Evolutionary conservation across 495 filamentous ascomycete genomes (phyloP).

Genomic region (Podospora conica): DNA sequence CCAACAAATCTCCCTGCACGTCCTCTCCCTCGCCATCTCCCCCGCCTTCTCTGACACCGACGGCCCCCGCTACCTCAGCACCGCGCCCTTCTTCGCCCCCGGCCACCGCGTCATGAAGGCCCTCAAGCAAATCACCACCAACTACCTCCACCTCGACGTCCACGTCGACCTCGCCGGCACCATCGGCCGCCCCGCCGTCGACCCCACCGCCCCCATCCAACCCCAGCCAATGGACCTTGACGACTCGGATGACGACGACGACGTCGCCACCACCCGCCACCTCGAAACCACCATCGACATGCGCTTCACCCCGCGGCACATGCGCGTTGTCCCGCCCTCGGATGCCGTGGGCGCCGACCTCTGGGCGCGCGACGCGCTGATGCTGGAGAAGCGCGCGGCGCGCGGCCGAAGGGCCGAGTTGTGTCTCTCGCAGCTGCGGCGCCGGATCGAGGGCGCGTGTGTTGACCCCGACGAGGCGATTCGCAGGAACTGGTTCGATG

Average conservation of each 20-base stretch:
- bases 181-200: not conserved
- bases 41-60: not conserved
- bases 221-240: constrained; percentile 1
- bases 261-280: constrained; percentile 2
- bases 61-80: constrained; percentile 12
- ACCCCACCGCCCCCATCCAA: not conserved
- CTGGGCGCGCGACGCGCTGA: constrained; percentile 18
- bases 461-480: constrained; percentile 8
- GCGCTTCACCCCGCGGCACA: constrained; percentile 15
- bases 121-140: constrained; percentile 17
- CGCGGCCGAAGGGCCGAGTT: constrained; percentile 7
- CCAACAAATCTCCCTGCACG: constrained; percentile 24
- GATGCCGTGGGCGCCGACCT: not conserved
- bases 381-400: constrained; percentile 4
- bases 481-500: not conserved
- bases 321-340: not conserved
- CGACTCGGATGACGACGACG: not conserved
- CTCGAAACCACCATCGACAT: constrained; percentile 27
- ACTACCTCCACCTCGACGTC: constrained; percentile 23
- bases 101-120: constrained; percentile 8
- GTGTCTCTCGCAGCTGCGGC: constrained; percentile 7
- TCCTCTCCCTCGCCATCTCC: constrained; percentile 23
- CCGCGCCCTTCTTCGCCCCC: constrained; percentile 19
- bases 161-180: constrained; percentile 13
- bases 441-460: constrained; percentile 17